Percentiles rank a stretch among this genome's conserved stretches.
Conservation (phyloP, 805 yeast genomes). For the Wickerhamiella brachini region DNA sequence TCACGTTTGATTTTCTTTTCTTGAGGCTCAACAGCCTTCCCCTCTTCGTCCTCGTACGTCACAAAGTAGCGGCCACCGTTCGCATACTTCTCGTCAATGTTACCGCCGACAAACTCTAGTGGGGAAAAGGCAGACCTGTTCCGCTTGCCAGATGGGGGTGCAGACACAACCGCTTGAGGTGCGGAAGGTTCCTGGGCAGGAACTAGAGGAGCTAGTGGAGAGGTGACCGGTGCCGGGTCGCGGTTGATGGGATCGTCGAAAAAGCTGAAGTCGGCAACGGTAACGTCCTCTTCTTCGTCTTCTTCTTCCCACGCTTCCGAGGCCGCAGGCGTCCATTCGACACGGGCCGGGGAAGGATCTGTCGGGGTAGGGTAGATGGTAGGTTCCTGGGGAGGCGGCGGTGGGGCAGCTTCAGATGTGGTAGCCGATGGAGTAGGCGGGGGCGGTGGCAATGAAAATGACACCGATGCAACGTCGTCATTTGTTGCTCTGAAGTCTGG, state of each 20-base stretch:
- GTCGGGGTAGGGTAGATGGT: slow-evolving; percentile 5
- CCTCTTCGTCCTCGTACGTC: slow-evolving; percentile 12
- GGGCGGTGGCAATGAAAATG: slow-evolving; percentile 3
- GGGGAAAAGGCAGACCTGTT: neutral
- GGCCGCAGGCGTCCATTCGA: slow-evolving; percentile 1
- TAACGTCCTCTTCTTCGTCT: slow-evolving; percentile 22
- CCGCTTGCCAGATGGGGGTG: neutral
- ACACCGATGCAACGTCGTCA: neutral
- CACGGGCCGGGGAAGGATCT: slow-evolving; percentile 1
- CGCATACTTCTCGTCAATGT: slow-evolving; percentile 71
- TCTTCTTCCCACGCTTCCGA: slow-evolving; percentile 3
- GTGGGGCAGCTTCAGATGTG: neutral
- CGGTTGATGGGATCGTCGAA: slow-evolving; percentile 20
- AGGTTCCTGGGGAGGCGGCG: neutral
- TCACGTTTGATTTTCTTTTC: neutral
- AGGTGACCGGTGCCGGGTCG: neutral
- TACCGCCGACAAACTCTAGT: neutral
- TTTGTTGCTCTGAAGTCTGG: neutral
- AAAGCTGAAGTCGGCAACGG: slow-evolving; percentile 31
- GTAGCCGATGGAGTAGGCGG: slow-evolving; percentile 5
- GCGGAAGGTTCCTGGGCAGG: neutral
- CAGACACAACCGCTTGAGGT: slow-evolving; percentile 3
- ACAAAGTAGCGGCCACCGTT: slow-evolving; percentile 85
- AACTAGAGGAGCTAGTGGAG: neutral
- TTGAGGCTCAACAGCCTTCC: slow-evolving; percentile 2